Evolutionary conservation across 225 moss, liverwort and hornwort species (phyloP).

Genomic region (Sphagnum contortum): DNA sequence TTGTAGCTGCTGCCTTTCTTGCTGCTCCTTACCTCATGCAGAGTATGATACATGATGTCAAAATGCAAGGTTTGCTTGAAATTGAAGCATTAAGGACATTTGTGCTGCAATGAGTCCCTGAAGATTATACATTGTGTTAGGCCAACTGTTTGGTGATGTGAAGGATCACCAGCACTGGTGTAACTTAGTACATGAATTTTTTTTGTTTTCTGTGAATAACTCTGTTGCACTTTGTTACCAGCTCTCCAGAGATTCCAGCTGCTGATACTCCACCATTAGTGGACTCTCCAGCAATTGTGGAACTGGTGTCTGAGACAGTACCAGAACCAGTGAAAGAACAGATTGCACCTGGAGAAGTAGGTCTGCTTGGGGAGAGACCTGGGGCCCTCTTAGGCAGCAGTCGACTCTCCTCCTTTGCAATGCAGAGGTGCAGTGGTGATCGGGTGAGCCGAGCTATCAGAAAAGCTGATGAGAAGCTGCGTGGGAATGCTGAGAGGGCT

Average conservation of each 20-base stretch:
- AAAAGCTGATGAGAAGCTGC: slow-evolving; percentile 52
- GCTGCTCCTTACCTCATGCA: too few relatives aligned
- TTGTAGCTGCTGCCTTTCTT: too few relatives aligned
- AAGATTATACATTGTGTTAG: too few relatives aligned
- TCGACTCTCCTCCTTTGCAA: slow-evolving; percentile 31
- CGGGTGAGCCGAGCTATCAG: slow-evolving; percentile 80
- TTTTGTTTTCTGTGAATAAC: too few relatives aligned
- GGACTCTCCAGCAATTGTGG: slow-evolving; percentile 64
- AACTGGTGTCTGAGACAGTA: slow-evolving; percentile 34
- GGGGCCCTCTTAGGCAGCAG: slow-evolving; percentile 15
- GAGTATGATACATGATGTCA: too few relatives aligned
- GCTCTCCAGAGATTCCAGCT: slow-evolving; percentile 74
- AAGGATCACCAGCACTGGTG: too few relatives aligned
- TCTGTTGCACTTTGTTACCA: slow-evolving; percentile 9
- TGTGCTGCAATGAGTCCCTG: too few relatives aligned
- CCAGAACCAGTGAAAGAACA: slow-evolving; percentile 30
- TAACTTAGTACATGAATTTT: too few relatives aligned
- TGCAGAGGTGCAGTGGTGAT: slow-evolving; percentile 70
- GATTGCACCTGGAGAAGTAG: slow-evolving; percentile 19
- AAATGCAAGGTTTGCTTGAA: too few relatives aligned
- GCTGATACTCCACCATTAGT: slow-evolving; percentile 77
- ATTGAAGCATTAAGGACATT: too few relatives aligned
- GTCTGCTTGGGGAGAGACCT: slow-evolving; percentile 36
- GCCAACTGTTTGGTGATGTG: too few relatives aligned
- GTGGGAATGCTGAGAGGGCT: slow-evolving; percentile 35